Conservation (phyloP, 2,329 filamentous ascomycete species). For the Hypoxylon sp. region DNA sequence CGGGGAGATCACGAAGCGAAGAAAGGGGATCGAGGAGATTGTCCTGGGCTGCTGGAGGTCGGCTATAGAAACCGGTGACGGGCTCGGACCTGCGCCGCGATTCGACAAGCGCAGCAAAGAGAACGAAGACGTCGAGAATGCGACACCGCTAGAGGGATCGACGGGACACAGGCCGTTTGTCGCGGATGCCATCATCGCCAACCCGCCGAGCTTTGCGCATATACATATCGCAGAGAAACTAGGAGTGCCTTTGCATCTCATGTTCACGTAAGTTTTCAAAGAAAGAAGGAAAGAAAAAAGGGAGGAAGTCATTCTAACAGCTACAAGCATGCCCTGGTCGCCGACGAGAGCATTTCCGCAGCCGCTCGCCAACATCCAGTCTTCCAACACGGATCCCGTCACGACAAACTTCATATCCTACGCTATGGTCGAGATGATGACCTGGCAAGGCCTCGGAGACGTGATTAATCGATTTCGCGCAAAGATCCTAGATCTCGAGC, state of each 20-base stretch:
- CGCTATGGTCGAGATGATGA: slow-evolving; percentile 86
- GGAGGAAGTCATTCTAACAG: slow-evolving; percentile 10
- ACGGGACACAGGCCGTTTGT: slow-evolving; percentile 43
- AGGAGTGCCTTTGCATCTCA: slow-evolving; percentile 71
- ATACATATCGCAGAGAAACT: slow-evolving; percentile 71
- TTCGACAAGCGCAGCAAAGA: slow-evolving; percentile 46
- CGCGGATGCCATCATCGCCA: slow-evolving; percentile 55
- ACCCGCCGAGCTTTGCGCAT: slow-evolving; percentile 71
- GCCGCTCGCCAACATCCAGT: slow-evolving; percentile 81
- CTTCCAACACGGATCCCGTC: slow-evolving; percentile 70
- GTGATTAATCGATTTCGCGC: slow-evolving; percentile 88
- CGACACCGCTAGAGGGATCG: slow-evolving; percentile 23
- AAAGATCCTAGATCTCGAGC: slow-evolving; percentile 72
- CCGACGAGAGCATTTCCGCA: slow-evolving; percentile 87
- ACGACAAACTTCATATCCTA: slow-evolving; percentile 81
- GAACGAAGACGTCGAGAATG: slow-evolving; percentile 16
- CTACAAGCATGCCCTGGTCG: slow-evolving; percentile 78
- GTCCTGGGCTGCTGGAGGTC: slow-evolving; percentile 77
- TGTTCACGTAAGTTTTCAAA: slow-evolving; percentile 73
- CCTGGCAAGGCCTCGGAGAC: slow-evolving; percentile 91
- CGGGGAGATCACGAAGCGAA: slow-evolving; percentile 71
- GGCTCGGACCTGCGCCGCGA: slow-evolving; percentile 53
- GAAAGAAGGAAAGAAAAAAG: too few species aligned
- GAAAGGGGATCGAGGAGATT: slow-evolving; percentile 73
- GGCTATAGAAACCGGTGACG: slow-evolving; percentile 75